Evolutionary conservation across 2,329 filamentous ascomycete genomes (phyloP).

Genomic region (Claviceps digitariae): DNA sequence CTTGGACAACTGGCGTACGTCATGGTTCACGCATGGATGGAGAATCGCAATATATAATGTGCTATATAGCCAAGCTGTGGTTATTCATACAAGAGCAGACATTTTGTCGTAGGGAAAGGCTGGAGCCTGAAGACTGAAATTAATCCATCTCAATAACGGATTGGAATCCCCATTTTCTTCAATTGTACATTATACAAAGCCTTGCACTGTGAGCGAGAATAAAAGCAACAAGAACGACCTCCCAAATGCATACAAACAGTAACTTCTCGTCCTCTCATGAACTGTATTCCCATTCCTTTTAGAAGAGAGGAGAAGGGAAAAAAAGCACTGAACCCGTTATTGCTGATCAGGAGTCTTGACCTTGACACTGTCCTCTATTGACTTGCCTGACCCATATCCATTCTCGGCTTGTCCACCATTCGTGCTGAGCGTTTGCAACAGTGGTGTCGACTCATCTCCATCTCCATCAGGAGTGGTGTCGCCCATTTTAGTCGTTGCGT

Average conservation of each 20-base stretch:
- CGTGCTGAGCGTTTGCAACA: slow-evolving; percentile 2
- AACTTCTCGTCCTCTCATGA: neutral
- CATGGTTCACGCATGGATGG: neutral
- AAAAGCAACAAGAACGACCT: neutral
- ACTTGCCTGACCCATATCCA: slow-evolving; percentile 8
- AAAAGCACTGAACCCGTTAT: neutral
- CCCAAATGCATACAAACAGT: neutral
- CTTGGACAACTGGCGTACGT: no score
- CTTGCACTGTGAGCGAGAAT: neutral
- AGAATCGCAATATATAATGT: neutral
- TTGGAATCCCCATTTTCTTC: neutral
- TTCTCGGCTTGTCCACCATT: slow-evolving; percentile 6
- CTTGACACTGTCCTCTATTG: slow-evolving; percentile 2
- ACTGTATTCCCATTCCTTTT: neutral
- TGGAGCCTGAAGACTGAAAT: neutral
- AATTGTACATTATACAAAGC: neutral
- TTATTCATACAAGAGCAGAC: slow-evolving; percentile 9
- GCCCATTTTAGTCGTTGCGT: neutral
- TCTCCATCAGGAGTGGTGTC: neutral
- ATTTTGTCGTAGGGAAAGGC: neutral
- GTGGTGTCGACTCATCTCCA: slow-evolving; percentile 8
- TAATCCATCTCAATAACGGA: neutral
- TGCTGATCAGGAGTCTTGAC: neutral
- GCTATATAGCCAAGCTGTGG: slow-evolving; percentile 6
- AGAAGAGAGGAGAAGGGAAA: neutral